Evolutionary conservation across 345 rosid species (phyloP).

Genomic region (Kandelia obovata): DNA sequence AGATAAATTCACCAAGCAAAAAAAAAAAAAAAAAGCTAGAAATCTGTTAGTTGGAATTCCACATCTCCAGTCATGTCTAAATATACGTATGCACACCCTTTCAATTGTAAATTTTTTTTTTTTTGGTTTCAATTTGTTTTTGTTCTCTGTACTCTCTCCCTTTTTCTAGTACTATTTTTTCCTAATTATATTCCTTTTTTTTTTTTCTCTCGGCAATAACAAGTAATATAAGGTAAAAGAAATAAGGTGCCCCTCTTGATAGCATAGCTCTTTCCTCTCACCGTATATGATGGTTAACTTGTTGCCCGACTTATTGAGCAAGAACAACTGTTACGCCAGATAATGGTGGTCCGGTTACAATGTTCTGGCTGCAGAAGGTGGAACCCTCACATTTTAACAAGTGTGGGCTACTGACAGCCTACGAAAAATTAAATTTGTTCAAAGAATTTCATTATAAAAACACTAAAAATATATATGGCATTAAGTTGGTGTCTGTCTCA

Average conservation of each 20-base stretch:
- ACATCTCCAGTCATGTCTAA: too few relatives aligned
- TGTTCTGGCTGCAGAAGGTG: background rate
- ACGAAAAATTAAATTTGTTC: background rate
- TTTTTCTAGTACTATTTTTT: too few relatives aligned
- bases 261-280: background rate
- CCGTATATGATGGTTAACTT: background rate
- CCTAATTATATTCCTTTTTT: too few relatives aligned
- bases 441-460: background rate
- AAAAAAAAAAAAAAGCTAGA: too few relatives aligned
- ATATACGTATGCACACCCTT: too few relatives aligned
- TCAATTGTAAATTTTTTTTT: too few relatives aligned
- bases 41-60: too few relatives aligned
- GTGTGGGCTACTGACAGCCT: background rate
- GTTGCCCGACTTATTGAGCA: background rate
- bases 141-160: too few relatives aligned
- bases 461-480: too few relatives aligned
- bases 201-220: background rate
- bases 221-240: background rate
- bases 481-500: too few relatives aligned
- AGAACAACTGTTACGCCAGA: conserved; percentile 7
- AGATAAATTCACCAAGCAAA: too few relatives aligned
- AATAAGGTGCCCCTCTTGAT: background rate
- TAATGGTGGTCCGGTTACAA: conserved; percentile 7
- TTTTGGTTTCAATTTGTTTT: too few relatives aligned
- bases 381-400: background rate